Conservation (phyloP, 2,329 filamentous ascomycete species). For the Aspergillus uvarum region DNA sequence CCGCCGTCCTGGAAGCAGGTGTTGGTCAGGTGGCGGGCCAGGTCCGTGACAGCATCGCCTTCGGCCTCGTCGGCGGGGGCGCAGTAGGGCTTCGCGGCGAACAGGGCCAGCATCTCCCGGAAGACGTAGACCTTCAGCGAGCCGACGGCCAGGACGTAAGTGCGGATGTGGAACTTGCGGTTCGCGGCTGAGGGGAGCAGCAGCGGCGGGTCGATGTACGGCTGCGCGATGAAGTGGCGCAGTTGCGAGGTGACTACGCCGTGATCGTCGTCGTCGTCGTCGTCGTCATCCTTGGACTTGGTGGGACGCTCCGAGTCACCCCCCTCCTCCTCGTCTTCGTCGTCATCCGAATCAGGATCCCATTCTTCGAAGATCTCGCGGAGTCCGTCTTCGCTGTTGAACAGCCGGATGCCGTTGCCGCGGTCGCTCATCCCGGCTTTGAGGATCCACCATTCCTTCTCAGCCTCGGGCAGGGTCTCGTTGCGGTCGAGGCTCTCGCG, state of each 20-base stretch:
- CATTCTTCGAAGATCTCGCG: slow-evolving; percentile 86
- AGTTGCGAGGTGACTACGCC: slow-evolving; percentile 83
- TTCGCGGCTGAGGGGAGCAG: slow-evolving; percentile 63
- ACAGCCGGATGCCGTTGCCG: slow-evolving; percentile 87
- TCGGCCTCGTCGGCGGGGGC: slow-evolving; percentile 52
- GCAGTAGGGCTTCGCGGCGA: slow-evolving; percentile 72
- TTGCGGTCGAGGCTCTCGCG: slow-evolving; percentile 75
- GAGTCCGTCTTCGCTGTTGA: slow-evolving; percentile 81
- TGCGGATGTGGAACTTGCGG: slow-evolving; percentile 92
- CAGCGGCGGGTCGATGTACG: slow-evolving; percentile 87
- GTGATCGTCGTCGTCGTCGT: slow-evolving; percentile 31
- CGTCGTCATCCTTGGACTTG: slow-evolving; percentile 31
- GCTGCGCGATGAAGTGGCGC: slow-evolving; percentile 92
- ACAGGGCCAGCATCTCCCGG: slow-evolving; percentile 86
- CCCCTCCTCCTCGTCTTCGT: slow-evolving; percentile 38
- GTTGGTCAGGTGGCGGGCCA: slow-evolving; percentile 85
- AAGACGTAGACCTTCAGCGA: slow-evolving; percentile 82
- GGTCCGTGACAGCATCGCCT: slow-evolving; percentile 49
- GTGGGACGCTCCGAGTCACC: slow-evolving; percentile 42
- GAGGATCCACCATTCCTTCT: slow-evolving; percentile 91
- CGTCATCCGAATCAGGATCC: slow-evolving; percentile 66
- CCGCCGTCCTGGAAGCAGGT: slow-evolving; percentile 77
- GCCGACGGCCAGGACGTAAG: slow-evolving; percentile 81
- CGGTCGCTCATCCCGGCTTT: slow-evolving; percentile 98
- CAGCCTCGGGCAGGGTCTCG: slow-evolving; percentile 59